A percentile compares a stretch with the other conserved stretches of the same genome.
phyloP scores from a whole-genome alignment of 192 early-diverging fungal species.

The Entomortierella lignicola region DNA sequence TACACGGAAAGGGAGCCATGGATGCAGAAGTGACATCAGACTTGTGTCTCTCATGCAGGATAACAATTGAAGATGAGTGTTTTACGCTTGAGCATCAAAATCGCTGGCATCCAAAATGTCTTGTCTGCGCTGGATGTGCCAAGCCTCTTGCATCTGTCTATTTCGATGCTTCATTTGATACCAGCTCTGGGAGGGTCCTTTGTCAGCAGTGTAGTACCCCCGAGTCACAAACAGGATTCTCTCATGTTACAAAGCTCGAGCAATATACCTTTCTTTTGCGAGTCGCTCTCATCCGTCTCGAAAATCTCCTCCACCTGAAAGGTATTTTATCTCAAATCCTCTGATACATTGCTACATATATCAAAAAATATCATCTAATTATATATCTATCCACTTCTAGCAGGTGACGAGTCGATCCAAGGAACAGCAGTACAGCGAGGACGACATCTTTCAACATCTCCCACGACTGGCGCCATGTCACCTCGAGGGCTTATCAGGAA shows the following conservation, averaged over 20 bases:
- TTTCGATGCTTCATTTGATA: slow-evolving; percentile 64
- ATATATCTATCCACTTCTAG: too few species aligned
- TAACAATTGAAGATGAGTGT: slow-evolving; percentile 90
- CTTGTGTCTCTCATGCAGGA: slow-evolving; percentile 80
- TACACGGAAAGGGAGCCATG: slow-evolving; percentile 36
- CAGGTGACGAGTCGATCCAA: slow-evolving; percentile 18
- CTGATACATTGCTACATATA: too few species aligned
- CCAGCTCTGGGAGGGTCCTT: slow-evolving; percentile 43
- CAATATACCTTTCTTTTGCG: slow-evolving; percentile 92
- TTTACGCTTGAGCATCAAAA: slow-evolving; percentile 68
- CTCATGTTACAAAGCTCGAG: slow-evolving; percentile 85
- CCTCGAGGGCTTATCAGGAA: slow-evolving; percentile 38
- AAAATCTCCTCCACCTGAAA: slow-evolving; percentile 74
- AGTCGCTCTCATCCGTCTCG: slow-evolving; percentile 86
- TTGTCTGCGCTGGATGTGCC: slow-evolving; percentile 76
- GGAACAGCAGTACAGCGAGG: slow-evolving; percentile 20
- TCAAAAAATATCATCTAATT: too few species aligned
- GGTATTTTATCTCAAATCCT: slow-evolving; percentile 27
- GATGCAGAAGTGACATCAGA: slow-evolving; percentile 81
- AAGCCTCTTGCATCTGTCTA: slow-evolving; percentile 48
- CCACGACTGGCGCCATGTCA: neutral
- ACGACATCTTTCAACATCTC: slow-evolving; percentile 25
- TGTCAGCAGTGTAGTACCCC: slow-evolving; percentile 68
- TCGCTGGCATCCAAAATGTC: slow-evolving; percentile 89
- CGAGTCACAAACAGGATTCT: slow-evolving; percentile 61